Base-by-base conservation (phyloP, 1,284 basidiomycete genomes). In the Sphagnurus paluster region DNA sequence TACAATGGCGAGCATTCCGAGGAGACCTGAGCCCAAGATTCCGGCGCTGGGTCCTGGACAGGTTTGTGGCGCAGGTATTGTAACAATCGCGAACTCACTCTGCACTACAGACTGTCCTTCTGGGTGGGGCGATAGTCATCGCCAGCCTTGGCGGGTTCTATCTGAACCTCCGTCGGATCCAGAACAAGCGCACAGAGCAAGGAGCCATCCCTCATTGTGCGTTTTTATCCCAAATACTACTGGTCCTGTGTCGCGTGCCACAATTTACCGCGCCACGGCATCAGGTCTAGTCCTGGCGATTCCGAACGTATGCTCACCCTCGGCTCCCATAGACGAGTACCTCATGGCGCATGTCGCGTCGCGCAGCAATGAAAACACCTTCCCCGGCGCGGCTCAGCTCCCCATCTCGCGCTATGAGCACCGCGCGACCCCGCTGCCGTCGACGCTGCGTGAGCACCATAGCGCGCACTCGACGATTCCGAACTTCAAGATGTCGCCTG, bases 131-230 rank as follows among this genome's bases (percentile, higher is more conserved):
- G 6, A 20, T 52, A 16, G 54, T 56, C 4, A 39, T 39, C 5
- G 52, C 46, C 8, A 51, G 49, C 29, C 46, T 57, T 7, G 42
- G 44, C 21, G 54, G 52, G 13, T 56, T 57, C 28, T 57, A 57
- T 26, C 25, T 43, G 39, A 54, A 50, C 26, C 40, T 57, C 25
- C 46, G 37, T 20, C 38, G 52, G 26, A 53, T 50, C 9, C 54
- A 57, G 4, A 33, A 29, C 23, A 57, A 52, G 42, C 54, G 49
- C 44, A 44, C 36, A 6, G 40, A 42, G 17, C 28, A 26, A 11
- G 56, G 52, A 3, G 44, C 20, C 26, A 39, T 51, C 19, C 56
- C 56, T 21, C 46, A 54, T 13, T 56, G 56, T 56, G 30, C 33
- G 52, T 47, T 25, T 8, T 23, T 21, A 8, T 8, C 29, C 29